Evolutionary conservation across 192 early-diverging fungal species (phyloP).

Genomic region (Kappamyces sp.): DNA sequence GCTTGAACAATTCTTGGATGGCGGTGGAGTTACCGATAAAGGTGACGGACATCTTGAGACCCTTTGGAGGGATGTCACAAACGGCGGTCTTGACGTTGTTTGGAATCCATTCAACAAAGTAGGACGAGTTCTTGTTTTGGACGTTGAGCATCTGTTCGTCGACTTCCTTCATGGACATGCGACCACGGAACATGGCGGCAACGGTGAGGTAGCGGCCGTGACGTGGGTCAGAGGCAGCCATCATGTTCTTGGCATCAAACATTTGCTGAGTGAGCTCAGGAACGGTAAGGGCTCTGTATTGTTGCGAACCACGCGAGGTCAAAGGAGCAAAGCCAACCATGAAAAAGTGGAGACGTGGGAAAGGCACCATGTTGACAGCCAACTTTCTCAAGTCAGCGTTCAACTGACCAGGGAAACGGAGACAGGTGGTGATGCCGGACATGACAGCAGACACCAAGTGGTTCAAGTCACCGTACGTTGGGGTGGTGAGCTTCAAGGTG

Average conservation of each 20-base stretch:
- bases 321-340: constrained; percentile 94
- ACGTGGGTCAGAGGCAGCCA: constrained; percentile 97
- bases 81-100: constrained; percentile 94
- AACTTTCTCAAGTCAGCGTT: constrained; percentile 62
- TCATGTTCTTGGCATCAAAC: constrained; percentile 99
- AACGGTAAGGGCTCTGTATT: constrained; percentile 88
- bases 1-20: constrained; percentile 90
- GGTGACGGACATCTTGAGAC: constrained; percentile 86
- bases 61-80: constrained; percentile 84
- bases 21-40: constrained; percentile 92
- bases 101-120: constrained; percentile 99
- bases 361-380: constrained; percentile 79
- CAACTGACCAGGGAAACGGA: constrained; percentile 98
- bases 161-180: constrained; percentile 93
- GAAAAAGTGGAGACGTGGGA: constrained; percentile 99
- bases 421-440: constrained; percentile 92
- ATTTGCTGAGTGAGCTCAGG: constrained; percentile 87
- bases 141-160: constrained; percentile 97
- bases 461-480: constrained; percentile 93
- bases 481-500: constrained; percentile 90
- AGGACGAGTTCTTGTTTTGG: constrained; percentile 93
- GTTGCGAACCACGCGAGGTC: constrained; percentile 72
- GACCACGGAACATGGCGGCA: constrained; percentile 94
- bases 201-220: constrained; percentile 95
- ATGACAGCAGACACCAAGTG: constrained; percentile 95